phyloP scores from a whole-genome alignment of 2,329 filamentous ascomycete genomes.

The Epichloe coenophiala region DNA sequence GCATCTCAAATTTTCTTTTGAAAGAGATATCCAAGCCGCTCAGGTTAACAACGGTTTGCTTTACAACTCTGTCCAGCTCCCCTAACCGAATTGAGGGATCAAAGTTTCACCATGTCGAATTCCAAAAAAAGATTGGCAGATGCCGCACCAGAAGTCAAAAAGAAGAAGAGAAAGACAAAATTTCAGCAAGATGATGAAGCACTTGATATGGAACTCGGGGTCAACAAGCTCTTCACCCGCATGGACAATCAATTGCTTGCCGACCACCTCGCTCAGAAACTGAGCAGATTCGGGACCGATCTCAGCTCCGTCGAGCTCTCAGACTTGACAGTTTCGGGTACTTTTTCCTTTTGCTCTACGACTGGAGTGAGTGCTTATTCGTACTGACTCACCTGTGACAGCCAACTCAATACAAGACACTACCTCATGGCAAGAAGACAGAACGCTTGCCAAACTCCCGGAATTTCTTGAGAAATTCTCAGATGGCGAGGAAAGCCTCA shows the following conservation, averaged over 20 bases:
- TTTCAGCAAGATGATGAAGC: slow-evolving; percentile 38
- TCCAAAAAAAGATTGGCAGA: slow-evolving; percentile 44
- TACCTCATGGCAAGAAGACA: slow-evolving; percentile 53
- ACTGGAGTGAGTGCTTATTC: neutral
- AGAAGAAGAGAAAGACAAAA: slow-evolving; percentile 42
- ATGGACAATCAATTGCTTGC: slow-evolving; percentile 77
- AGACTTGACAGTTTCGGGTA: slow-evolving; percentile 69
- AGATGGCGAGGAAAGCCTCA: slow-evolving; percentile 44
- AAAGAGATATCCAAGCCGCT: neutral
- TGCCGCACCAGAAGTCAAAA: slow-evolving; percentile 25
- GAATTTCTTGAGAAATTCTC: slow-evolving; percentile 61
- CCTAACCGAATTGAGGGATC: too few relatives aligned
- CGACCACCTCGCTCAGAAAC: slow-evolving; percentile 72
- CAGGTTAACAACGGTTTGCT: neutral
- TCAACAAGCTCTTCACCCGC: slow-evolving; percentile 67
- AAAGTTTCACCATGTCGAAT: slow-evolving; percentile 20
- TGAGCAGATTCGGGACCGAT: slow-evolving; percentile 64
- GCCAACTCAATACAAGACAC: slow-evolving; percentile 68
- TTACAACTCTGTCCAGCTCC: too few relatives aligned
- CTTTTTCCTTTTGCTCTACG: slow-evolving; percentile 12
- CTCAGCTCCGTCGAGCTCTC: slow-evolving; percentile 73
- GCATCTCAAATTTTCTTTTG: neutral
- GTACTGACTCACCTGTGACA: slow-evolving; percentile 19
- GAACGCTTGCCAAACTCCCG: slow-evolving; percentile 61
- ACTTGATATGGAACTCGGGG: slow-evolving; percentile 53